Conservation (phyloP, 2,329 filamentous ascomycete genomes). For the Orbilia ellipsospora region DNA sequence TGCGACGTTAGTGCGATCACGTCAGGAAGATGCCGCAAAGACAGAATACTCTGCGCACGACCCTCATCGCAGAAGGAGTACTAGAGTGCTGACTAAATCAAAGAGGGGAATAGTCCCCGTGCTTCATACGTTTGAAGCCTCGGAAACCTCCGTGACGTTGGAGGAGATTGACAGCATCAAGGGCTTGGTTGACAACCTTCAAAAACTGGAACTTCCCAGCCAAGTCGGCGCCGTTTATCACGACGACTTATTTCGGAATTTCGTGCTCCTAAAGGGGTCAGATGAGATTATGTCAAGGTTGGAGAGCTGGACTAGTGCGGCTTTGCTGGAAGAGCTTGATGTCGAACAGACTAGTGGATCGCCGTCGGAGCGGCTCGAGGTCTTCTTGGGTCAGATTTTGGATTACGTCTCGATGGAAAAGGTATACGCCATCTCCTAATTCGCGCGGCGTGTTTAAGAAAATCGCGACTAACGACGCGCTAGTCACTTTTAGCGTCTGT, state of each 20-base stretch:
- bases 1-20: conserved; percentile 28
- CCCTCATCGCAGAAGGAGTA: conserved; percentile 25
- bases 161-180: conserved; percentile 81
- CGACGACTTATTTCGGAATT: conserved; percentile 81
- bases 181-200: conserved; percentile 76
- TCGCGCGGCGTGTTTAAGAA: background rate
- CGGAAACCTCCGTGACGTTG: conserved; percentile 72
- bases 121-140: conserved; percentile 75
- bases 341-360: conserved; percentile 67
- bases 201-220: conserved; percentile 82
- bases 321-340: conserved; percentile 61
- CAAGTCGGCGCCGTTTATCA: conserved; percentile 81
- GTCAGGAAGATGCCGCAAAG: conserved; percentile 19
- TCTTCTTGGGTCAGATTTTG: conserved; percentile 67
- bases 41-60: conserved; percentile 4
- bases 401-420: conserved; percentile 70
- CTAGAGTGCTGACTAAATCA: conserved; percentile 63
- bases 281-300: conserved; percentile 30
- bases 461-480: conserved; percentile 6
- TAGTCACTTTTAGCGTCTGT: conserved; percentile 61
- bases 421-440: conserved; percentile 61
- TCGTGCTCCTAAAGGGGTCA: conserved; percentile 69
- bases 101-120: conserved; percentile 71
- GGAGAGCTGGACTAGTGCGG: conserved; percentile 45
- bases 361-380: conserved; percentile 66